Base-by-base conservation (phyloP, 2,329 filamentous ascomycete genomes). In the Xylariaceae sp. region DNA sequence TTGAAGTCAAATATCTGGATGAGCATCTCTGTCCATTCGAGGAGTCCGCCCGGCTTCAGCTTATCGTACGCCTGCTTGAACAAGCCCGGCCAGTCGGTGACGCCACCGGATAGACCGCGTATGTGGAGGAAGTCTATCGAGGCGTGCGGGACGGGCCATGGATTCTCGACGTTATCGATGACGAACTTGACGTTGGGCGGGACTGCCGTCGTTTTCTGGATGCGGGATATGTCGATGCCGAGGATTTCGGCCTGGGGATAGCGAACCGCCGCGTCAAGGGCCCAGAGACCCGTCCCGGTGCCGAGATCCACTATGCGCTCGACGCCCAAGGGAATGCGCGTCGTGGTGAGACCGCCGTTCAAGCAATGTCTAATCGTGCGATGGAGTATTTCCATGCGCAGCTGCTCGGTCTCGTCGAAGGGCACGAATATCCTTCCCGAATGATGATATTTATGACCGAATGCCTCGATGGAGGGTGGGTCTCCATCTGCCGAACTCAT, bases 141-240 rank as follows among this genome's bases (percentile, higher is more conserved):
- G 30, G 55, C 57, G 9, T 58, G 59, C 3, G 62, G 54, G 5
- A 63, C 63, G 3, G 65, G 67, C 74, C 73, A 76, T 3, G 67
- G 70, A 31, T 79, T 72, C 57, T 81, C 79, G 32, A 79, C 74
- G 63, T 86, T 81, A 64, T 80, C 79, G 40, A 85, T 75, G 54
- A 80, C 71, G 64, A 85, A 85, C 3, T 72, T 74, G 27, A 85
- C 74, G 60, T 86, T 86, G 19, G 79, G 74, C 5, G 83, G 82
- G 6, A 84, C 76, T 30, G 69, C 65, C 6, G 65, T 71, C 12
- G 70, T 72, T 43, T 73, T 63, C 35, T 76, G 67, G n/a, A 72
- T 71, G 30, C 69, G 69, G 26, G 70, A 73, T 26, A 75, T 60
- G 54, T 76, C 74, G 42, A 75, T 67, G 32, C 73, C 73, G 31